Evolutionary conservation across 129 eudicot species (phyloP).

Genomic region (Chrysanthemum makinoi): DNA sequence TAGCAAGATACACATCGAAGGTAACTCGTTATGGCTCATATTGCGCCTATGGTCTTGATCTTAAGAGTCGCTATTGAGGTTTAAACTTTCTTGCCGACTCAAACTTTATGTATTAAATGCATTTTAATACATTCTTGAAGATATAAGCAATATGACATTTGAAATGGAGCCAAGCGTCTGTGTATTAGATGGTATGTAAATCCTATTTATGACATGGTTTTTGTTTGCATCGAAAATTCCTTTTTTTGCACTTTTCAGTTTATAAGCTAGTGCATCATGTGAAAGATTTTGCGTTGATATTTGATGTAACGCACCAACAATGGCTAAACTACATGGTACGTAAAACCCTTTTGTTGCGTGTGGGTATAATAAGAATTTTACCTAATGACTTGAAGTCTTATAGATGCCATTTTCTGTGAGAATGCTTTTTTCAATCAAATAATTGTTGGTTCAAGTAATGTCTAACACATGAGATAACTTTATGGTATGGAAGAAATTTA

Average conservation of each 20-base stretch:
- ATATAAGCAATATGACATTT: slow-evolving; percentile 1
- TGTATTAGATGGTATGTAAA: background rate
- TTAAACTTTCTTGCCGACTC: slow-evolving; percentile 18
- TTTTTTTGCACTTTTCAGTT: slow-evolving; percentile 20
- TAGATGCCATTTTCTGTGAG: too few relatives aligned
- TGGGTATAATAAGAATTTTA: too few relatives aligned
- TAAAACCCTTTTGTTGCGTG: background rate
- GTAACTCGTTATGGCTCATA: slow-evolving; percentile 9
- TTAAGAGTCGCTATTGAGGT: slow-evolving; percentile 6
- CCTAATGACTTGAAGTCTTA: too few relatives aligned
- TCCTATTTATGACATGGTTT: slow-evolving; percentile 16
- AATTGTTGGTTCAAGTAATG: too few relatives aligned
- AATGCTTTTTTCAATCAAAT: too few relatives aligned
- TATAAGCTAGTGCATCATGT: background rate
- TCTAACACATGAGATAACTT: too few relatives aligned
- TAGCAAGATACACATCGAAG: background rate
- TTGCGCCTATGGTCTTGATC: slow-evolving; percentile 8
- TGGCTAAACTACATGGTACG: background rate
- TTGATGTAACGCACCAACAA: background rate
- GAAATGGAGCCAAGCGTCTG: background rate
- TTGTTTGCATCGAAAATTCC: slow-evolving; percentile 23
- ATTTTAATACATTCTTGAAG: background rate
- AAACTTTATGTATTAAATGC: slow-evolving; percentile 18
- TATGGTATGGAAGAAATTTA: too few relatives aligned
- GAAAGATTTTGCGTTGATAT: slow-evolving; percentile 14